Conservation (phyloP, 768 basidiomycete genomes). For the Hypholoma fasciculare region DNA sequence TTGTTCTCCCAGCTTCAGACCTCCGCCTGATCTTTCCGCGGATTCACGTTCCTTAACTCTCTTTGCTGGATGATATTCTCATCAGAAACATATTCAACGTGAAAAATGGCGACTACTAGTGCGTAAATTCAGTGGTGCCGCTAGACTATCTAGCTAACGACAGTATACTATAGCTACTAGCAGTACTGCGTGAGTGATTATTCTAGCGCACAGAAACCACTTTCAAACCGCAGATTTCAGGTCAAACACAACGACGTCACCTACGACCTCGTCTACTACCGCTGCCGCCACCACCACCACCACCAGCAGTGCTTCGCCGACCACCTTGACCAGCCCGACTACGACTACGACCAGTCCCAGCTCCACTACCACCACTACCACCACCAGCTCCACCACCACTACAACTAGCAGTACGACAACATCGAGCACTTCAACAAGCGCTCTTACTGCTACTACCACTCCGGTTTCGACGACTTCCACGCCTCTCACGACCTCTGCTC, state of each 20-base stretch:
- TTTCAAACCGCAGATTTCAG: too few species aligned
- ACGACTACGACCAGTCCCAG: conserved; percentile 4
- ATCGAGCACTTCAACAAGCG: conserved; percentile 1
- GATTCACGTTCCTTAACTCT: not conserved
- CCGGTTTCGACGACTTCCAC: conserved; percentile 2
- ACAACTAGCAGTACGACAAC: conserved; percentile 7
- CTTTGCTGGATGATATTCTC: not conserved
- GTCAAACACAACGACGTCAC: not conserved
- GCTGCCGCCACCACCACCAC: not conserved
- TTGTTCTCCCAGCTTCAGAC: conserved; percentile 1
- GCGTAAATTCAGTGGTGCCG: not conserved
- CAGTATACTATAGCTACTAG: not conserved
- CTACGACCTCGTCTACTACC: not conserved
- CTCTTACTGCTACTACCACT: not conserved
- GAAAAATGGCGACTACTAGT: not conserved
- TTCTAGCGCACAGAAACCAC: not conserved
- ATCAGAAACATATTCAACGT: not conserved
- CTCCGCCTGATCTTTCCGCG: not conserved
- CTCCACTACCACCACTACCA: conserved; percentile 6
- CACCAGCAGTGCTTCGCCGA: not conserved
- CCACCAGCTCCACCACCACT: conserved; percentile 4
- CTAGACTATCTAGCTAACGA: not conserved
- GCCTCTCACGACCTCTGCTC: conserved; percentile 1
- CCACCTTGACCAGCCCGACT: not conserved
- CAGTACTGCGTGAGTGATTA: not conserved